These are phyloP conservation scores for Penicillium parvum DNA, from an alignment of 495 filamentous ascomycete genomes.

Conservation along the genomic window DNA sequence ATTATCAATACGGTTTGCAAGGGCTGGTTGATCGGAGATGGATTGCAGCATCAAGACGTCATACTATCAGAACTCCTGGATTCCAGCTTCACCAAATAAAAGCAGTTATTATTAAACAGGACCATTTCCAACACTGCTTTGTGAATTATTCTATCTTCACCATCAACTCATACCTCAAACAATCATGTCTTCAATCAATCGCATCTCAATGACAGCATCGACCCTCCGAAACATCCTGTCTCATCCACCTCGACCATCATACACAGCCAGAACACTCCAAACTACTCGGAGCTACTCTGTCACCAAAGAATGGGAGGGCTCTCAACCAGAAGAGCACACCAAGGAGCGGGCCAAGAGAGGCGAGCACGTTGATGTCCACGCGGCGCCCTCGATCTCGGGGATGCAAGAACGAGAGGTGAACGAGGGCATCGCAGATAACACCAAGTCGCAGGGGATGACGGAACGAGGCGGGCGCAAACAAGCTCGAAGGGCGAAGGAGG, in stretches of 20 bases:
- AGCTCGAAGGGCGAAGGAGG: slow-evolving; percentile 53
- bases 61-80: slow-evolving; percentile 9
- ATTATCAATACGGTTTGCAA: background rate
- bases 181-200: background rate
- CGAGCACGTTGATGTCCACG: slow-evolving; percentile 40
- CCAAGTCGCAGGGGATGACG: slow-evolving; percentile 39
- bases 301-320: slow-evolving; percentile 35
- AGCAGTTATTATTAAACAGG: background rate
- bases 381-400: slow-evolving; percentile 31
- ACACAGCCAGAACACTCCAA: slow-evolving; percentile 8
- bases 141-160: background rate
- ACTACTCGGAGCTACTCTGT: slow-evolving; percentile 17
- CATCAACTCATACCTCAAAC: background rate
- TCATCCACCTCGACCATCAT: slow-evolving; percentile 7
- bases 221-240: background rate
- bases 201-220: background rate
- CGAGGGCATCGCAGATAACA: slow-evolving; percentile 30
- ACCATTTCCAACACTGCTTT: background rate
- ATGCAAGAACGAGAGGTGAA: slow-evolving; percentile 38
- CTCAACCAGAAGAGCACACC: slow-evolving; percentile 26
- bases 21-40: background rate
- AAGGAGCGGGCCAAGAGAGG: slow-evolving; percentile 34
- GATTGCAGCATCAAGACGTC: slow-evolving; percentile 36
- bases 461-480: slow-evolving; percentile 41
- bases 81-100: background rate